phyloP scores from a whole-genome alignment of 1,139 yeast species.

The Hyphopichia burtonii region DNA sequence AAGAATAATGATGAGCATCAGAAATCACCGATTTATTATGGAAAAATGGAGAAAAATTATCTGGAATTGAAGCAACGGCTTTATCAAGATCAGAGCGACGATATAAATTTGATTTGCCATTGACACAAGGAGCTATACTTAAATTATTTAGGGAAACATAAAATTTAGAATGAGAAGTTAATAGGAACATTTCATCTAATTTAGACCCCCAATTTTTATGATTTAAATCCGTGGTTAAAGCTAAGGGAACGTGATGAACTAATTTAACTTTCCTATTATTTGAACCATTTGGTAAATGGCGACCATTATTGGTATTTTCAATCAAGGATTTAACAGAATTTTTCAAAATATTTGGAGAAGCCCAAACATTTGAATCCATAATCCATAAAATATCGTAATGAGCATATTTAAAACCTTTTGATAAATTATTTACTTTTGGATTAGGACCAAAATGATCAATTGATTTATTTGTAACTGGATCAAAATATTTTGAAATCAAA shows the following conservation, averaged over 20 bases:
- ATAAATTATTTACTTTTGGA: constrained; percentile 83
- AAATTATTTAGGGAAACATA: constrained; percentile 74
- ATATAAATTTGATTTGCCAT: constrained; percentile 86
- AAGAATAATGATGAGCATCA: constrained; percentile 29
- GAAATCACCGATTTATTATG: constrained; percentile 25
- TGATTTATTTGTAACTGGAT: constrained; percentile 18
- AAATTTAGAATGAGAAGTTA: constrained; percentile 82
- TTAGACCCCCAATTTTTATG: constrained; percentile 55
- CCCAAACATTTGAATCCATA: constrained; percentile 88
- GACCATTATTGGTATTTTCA: constrained; percentile 49
- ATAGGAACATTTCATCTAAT: constrained; percentile 82
- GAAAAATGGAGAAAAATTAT: constrained; percentile 27
- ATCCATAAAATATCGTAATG: constrained; percentile 79
- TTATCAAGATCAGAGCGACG: constrained; percentile 65
- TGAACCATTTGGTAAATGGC: constrained; percentile 17
- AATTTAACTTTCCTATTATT: constrained; percentile 51
- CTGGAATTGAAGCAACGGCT: constrained; percentile 50
- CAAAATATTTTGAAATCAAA: constrained; percentile 44
- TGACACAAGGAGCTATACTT: constrained; percentile 86
- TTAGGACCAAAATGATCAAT: constrained; percentile 72
- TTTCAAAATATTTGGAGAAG: constrained; percentile 60
- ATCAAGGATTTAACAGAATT: constrained; percentile 62
- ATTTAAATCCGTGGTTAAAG: constrained; percentile 34
- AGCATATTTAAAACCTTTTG: constrained; percentile 72
- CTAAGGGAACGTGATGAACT: constrained; percentile 80